These are phyloP conservation scores for Colletotrichum destructivum DNA, from an alignment of 2,329 filamentous ascomycete genomes.

Conservation along the genomic window DNA sequence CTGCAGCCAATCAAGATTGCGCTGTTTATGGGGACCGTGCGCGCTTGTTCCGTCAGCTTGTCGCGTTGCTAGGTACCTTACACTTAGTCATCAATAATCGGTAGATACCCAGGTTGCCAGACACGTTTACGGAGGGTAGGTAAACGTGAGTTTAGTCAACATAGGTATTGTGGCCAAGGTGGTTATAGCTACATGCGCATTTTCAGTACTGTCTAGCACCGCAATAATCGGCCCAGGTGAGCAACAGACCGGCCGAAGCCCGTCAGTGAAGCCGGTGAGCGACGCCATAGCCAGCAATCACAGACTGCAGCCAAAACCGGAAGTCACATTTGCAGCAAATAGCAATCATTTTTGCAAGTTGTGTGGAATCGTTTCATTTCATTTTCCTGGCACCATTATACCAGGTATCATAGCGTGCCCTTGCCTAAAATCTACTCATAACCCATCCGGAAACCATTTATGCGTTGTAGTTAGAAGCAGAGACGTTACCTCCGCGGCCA, in stretches of 20 bases:
- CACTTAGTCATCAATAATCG: background rate
- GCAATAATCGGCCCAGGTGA: background rate
- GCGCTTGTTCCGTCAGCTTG: background rate
- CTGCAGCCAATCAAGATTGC: constrained; percentile 21
- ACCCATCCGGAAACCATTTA: constrained; percentile 63
- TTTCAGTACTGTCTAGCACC: background rate
- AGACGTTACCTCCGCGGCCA: constrained; percentile 96
- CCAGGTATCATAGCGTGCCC: constrained; percentile 40
- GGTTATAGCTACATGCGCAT: background rate
- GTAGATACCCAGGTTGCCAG: too few relatives aligned
- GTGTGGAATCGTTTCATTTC: constrained; percentile 41
- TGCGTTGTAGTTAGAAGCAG: constrained; percentile 97
- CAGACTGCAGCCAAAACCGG: background rate
- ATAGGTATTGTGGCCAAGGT: too few relatives aligned
- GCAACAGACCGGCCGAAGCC: too few relatives aligned
- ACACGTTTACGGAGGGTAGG: too few relatives aligned
- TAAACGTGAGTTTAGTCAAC: too few relatives aligned
- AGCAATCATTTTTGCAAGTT: background rate
- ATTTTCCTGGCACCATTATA: constrained; percentile 42
- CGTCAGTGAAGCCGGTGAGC: background rate
- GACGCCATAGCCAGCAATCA: background rate
- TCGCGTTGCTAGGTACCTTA: too few relatives aligned
- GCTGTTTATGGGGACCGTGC: background rate
- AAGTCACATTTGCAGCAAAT: background rate
- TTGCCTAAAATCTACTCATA: constrained; percentile 39